Evolutionary conservation across 768 basidiomycete genomes (phyloP).

Genomic region (Zangia roseola): DNA sequence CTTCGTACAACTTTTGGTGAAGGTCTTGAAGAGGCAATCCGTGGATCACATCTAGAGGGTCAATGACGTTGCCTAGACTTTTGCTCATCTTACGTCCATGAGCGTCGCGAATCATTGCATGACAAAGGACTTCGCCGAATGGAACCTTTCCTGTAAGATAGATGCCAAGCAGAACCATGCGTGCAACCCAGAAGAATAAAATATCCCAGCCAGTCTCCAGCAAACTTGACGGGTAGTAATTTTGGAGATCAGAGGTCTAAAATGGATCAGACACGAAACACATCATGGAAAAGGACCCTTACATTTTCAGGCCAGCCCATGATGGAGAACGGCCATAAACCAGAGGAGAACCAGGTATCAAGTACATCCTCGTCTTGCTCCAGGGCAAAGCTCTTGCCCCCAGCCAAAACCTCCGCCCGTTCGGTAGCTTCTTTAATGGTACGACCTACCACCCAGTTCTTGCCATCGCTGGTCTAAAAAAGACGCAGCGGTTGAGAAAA

Average conservation of each 20-base stretch:
- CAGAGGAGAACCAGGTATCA: conserved; percentile 99
- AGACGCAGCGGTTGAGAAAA: neutral
- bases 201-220: conserved; percentile 99
- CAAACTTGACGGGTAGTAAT: conserved; percentile 86
- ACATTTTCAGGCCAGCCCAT: conserved; percentile 98
- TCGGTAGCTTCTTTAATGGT: conserved; percentile 72
- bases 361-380: conserved; percentile 96
- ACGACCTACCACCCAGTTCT: conserved; percentile 91
- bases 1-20: conserved; percentile 82
- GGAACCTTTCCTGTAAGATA: conserved; percentile 89
- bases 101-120: conserved; percentile 98
- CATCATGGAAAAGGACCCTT: neutral
- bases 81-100: conserved; percentile 99
- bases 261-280: conserved; percentile 1
- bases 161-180: conserved; percentile 94
- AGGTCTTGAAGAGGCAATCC: conserved; percentile 77
- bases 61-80: conserved; percentile 95
- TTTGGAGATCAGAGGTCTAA: conserved; percentile 72
- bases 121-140: conserved; percentile 94
- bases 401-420: conserved; percentile 69
- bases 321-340: conserved; percentile 95
- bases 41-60: conserved; percentile 92
- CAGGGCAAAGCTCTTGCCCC: conserved; percentile 65
- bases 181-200: conserved; percentile 99
- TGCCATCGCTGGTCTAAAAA: conserved; percentile 59